Conservation (phyloP, 148 eudicot species). For the Polygonum aviculare region DNA sequence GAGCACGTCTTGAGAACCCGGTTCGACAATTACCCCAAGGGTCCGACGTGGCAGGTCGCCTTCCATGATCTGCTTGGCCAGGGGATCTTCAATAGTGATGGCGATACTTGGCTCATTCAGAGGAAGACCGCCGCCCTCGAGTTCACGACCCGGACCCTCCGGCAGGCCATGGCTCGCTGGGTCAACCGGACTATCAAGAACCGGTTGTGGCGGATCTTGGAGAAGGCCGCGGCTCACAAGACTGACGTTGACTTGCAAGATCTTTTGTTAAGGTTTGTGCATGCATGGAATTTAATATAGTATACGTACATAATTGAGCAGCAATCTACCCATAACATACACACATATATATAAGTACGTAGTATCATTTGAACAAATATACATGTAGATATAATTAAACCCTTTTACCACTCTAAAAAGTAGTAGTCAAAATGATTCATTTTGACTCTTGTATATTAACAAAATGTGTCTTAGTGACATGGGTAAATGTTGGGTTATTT, state of each 20-base stretch:
- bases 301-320: too few species aligned
- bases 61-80: constrained; percentile 83
- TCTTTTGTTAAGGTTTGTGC: constrained; percentile 28
- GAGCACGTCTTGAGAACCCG: constrained; percentile 80
- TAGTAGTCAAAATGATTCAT: too few species aligned
- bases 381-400: too few species aligned
- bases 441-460: too few species aligned
- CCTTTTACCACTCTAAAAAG: too few species aligned
- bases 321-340: too few species aligned
- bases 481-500: too few species aligned
- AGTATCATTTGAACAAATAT: too few species aligned
- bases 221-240: constrained; percentile 33
- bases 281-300: too few species aligned
- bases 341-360: too few species aligned
- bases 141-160: constrained; percentile 76
- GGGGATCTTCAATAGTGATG: constrained; percentile 81
- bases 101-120: constrained; percentile 80
- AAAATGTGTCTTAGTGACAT: too few species aligned
- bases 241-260: constrained; percentile 58
- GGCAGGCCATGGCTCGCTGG: constrained; percentile 91
- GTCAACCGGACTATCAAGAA: constrained; percentile 69
- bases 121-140: constrained; percentile 89
- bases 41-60: constrained; percentile 79
- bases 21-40: constrained; percentile 90
- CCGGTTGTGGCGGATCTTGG: constrained; percentile 63